These are phyloP conservation scores for Moricandia arvensis DNA, from an alignment of 345 rosid species.

Conservation along the genomic window DNA sequence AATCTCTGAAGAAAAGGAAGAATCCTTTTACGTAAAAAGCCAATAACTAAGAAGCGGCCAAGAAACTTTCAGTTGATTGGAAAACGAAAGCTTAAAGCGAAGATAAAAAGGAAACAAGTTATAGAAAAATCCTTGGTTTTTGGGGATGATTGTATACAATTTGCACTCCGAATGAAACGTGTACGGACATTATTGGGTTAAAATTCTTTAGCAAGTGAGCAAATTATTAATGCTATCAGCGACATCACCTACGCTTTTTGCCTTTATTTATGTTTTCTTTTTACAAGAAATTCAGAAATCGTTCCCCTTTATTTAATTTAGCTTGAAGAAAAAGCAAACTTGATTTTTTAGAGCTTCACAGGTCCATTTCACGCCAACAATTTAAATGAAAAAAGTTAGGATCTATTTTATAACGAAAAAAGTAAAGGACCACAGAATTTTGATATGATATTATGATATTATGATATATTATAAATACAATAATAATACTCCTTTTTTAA, in stretches of 20 bases:
- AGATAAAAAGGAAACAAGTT: constrained; percentile 9
- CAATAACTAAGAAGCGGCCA: constrained; percentile 1
- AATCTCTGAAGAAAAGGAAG: neutral
- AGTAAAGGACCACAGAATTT: neutral
- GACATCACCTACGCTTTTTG: constrained; percentile 20
- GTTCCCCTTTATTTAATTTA: neutral
- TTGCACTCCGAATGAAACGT: constrained; percentile 35
- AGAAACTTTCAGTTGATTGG: constrained; percentile 3
- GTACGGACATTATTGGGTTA: constrained; percentile 21
- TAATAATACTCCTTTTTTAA: neutral
- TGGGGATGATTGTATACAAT: neutral
- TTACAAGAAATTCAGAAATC: neutral
- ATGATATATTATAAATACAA: neutral
- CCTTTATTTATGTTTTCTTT: neutral
- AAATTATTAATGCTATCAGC: constrained; percentile 32
- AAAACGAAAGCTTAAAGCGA: constrained; percentile 25
- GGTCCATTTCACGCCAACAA: neutral
- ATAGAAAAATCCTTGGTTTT: neutral
- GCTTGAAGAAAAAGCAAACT: constrained; percentile 7
- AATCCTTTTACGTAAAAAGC: neutral
- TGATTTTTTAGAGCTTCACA: constrained; percentile 13
- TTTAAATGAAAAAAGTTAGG: neutral
- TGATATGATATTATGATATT: neutral
- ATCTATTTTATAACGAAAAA: neutral
- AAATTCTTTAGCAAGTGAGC: constrained; percentile 35